Conservation (phyloP, 257 asterid genomes). For the Dorcoceras hygrometricum region DNA sequence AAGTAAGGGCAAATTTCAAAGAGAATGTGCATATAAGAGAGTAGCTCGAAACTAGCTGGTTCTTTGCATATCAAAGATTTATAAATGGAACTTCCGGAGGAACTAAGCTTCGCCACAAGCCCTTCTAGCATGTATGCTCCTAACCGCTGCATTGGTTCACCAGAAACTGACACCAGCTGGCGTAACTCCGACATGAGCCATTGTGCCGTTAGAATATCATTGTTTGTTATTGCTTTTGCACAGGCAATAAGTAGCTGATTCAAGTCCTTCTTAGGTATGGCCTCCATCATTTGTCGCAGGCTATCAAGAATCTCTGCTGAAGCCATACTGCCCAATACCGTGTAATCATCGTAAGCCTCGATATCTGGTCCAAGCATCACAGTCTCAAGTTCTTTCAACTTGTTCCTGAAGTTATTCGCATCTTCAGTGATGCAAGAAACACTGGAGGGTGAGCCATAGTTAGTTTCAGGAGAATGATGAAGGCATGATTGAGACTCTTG, state of each 20-base stretch:
- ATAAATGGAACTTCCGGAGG: conserved; percentile 66
- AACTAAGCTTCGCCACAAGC: conserved; percentile 58
- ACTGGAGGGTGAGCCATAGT: conserved; percentile 43
- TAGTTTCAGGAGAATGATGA: conserved; percentile 35
- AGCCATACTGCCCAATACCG: conserved; percentile 21
- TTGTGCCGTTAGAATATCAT: conserved; percentile 53
- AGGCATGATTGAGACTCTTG: conserved; percentile 41
- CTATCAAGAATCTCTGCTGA: conserved; percentile 48
- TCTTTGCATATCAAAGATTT: conserved; percentile 51
- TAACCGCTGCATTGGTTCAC: conserved; percentile 80
- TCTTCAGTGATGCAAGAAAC: conserved; percentile 53
- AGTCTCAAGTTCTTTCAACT: conserved; percentile 65
- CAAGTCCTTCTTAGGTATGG: conserved; percentile 59
- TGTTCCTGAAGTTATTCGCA: conserved; percentile 45
- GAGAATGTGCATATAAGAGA: conserved; percentile 63
- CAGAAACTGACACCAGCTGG: conserved; percentile 75
- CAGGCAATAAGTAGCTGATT: conserved; percentile 73
- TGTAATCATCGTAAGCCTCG: conserved; percentile 27
- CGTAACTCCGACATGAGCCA: conserved; percentile 70
- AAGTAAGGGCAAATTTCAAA: conserved; percentile 82
- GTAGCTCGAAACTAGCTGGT: conserved; percentile 68
- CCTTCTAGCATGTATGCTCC: conserved; percentile 94
- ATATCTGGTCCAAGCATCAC: conserved; percentile 80
- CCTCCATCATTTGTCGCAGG: conserved; percentile 68
- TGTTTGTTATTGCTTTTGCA: conserved; percentile 65